Evolutionary conservation across 2,329 filamentous ascomycete species (phyloP).

Genomic region (Pseudodiploospora longispora): DNA sequence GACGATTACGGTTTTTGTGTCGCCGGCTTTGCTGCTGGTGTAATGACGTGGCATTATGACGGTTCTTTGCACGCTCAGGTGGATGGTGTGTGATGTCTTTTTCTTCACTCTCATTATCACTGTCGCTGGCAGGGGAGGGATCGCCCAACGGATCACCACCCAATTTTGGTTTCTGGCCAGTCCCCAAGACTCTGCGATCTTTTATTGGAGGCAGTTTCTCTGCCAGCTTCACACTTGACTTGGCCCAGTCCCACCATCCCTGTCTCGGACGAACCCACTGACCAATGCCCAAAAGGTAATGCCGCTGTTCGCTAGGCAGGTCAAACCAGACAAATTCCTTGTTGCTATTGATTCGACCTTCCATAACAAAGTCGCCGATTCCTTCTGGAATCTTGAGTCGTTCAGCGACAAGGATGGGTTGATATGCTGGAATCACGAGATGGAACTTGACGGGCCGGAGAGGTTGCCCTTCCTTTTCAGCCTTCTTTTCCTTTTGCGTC

Average conservation of each 20-base stretch:
- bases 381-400: slow-evolving; percentile 27
- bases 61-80: too few species aligned
- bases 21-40: too few species aligned
- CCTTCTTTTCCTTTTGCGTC: slow-evolving; percentile 16
- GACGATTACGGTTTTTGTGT: too few species aligned
- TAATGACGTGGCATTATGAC: too few species aligned
- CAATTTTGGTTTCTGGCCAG: slow-evolving; percentile 7
- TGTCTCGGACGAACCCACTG: slow-evolving; percentile 22
- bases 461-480: slow-evolving; percentile 14
- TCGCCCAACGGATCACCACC: too few species aligned
- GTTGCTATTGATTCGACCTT: slow-evolving; percentile 31
- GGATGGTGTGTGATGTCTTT: too few species aligned
- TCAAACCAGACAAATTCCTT: slow-evolving; percentile 30
- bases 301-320: slow-evolving; percentile 25
- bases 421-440: slow-evolving; percentile 31
- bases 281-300: slow-evolving; percentile 23
- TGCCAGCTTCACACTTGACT: slow-evolving; percentile 18
- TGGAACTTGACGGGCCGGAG: slow-evolving; percentile 23
- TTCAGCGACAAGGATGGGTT: slow-evolving; percentile 28
- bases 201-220: slow-evolving; percentile 12
- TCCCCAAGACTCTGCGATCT: slow-evolving; percentile 19
- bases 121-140: too few species aligned
- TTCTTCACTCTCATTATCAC: too few species aligned
- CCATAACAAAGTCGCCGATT: slow-evolving; percentile 29
- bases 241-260: slow-evolving; percentile 18